These are phyloP conservation scores for Pleodorina starrii DNA, from an alignment of 139 green algal genomes.

Conservation along the genomic window DNA sequence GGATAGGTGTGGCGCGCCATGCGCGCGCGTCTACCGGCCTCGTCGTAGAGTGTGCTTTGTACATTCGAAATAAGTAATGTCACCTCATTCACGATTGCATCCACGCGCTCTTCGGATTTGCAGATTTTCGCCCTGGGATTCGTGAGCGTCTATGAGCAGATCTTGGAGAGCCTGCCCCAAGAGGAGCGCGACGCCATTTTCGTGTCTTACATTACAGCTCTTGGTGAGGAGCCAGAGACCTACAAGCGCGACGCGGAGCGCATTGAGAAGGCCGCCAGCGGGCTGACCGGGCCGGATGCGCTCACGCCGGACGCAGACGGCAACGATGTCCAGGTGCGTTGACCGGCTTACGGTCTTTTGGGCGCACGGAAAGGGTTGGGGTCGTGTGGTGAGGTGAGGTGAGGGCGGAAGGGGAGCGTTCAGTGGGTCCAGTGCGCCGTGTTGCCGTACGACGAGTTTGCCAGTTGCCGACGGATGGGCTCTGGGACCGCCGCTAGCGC, in stretches of 20 bases:
- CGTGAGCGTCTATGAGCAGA: slow-evolving; percentile 90
- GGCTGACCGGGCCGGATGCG: slow-evolving; percentile 53
- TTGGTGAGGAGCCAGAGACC: slow-evolving; percentile 82
- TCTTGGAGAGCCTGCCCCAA: slow-evolving; percentile 78
- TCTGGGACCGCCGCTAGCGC: no score
- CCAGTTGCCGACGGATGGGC: no score
- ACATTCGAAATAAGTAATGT: not conserved
- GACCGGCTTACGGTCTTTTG: not conserved
- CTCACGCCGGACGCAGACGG: slow-evolving; percentile 71
- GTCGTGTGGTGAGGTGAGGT: no score
- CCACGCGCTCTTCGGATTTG: no score
- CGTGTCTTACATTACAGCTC: slow-evolving; percentile 80
- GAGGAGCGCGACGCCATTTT: slow-evolving; percentile 76
- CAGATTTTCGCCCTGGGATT: slow-evolving; percentile 93
- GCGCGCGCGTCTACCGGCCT: not conserved
- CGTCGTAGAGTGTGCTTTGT: not conserved
- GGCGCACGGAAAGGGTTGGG: no score
- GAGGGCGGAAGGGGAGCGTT: no score
- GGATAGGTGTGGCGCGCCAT: not conserved
- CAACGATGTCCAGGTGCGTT: slow-evolving; percentile 69
- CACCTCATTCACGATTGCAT: no score
- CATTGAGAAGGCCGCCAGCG: slow-evolving; percentile 72
- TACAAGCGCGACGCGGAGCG: slow-evolving; percentile 78
- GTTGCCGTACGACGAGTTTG: no score
- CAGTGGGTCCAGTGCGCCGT: no score